Percentiles rank a stretch among this genome's conserved stretches.
These are phyloP conservation scores for Alternaria angustiovoidea DNA, from an alignment of 2,329 filamentous ascomycete species.

Conservation along the genomic window DNA sequence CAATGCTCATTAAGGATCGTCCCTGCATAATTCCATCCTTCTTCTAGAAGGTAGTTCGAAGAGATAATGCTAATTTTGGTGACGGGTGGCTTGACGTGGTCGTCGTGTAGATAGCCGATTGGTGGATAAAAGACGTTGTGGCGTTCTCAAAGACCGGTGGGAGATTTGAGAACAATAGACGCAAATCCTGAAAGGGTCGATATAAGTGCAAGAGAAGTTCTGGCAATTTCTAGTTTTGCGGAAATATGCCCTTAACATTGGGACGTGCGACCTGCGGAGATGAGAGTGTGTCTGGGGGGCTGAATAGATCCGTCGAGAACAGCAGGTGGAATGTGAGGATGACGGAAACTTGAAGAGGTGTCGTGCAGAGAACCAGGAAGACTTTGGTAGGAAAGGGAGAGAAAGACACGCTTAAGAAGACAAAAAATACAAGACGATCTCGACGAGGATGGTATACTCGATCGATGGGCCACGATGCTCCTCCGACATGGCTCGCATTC, in stretches of 20 bases:
- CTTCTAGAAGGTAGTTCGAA: constrained; percentile 1
- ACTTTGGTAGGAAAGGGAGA: neutral
- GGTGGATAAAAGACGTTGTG: constrained; percentile 14
- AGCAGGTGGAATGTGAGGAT: neutral
- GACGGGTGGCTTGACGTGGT: neutral
- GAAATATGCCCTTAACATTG: neutral
- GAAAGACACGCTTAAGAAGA: neutral
- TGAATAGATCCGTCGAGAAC: neutral
- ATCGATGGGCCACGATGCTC: neutral
- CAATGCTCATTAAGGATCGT: constrained; percentile 1
- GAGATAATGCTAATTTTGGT: neutral
- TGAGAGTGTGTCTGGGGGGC: neutral
- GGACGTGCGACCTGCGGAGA: neutral
- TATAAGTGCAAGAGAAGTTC: neutral
- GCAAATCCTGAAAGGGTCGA: neutral
- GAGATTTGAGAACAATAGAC: neutral
- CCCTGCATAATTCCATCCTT: neutral
- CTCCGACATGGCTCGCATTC: neutral
- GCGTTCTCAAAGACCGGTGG: neutral
- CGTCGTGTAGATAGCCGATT: constrained; percentile 3
- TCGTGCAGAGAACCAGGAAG: neutral
- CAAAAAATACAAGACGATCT: neutral
- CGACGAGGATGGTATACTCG: neutral
- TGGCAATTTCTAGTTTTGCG: neutral
- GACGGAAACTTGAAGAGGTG: neutral